These are phyloP conservation scores for Gentiana macrophylla DNA, from an alignment of 257 asterid species.

Conservation along the genomic window DNA sequence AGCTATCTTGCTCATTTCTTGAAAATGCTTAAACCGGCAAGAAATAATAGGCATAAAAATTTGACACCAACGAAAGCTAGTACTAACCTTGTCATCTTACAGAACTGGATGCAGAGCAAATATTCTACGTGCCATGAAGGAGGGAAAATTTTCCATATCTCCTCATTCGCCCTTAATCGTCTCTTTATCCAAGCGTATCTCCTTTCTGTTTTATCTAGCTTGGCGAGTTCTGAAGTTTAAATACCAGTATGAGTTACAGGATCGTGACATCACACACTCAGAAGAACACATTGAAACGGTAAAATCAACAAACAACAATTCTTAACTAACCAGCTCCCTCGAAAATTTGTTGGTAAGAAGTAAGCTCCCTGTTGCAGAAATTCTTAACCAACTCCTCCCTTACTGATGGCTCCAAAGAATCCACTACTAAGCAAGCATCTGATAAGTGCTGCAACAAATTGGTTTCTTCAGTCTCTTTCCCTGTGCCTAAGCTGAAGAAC, in stretches of 20 bases:
- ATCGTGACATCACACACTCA: conserved; percentile 14
- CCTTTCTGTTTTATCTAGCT: conserved; percentile 89
- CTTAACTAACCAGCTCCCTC: conserved; percentile 87
- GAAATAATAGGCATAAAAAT: no score
- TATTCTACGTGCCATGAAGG: conserved; percentile 88
- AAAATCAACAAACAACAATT: neutral
- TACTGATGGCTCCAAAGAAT: conserved; percentile 97
- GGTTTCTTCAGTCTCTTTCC: conserved; percentile 86
- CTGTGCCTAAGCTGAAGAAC: conserved; percentile 83
- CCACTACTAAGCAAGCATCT: conserved; percentile 95
- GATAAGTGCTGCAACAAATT: conserved; percentile 87
- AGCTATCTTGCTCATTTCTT: no score
- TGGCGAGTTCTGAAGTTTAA: conserved; percentile 59
- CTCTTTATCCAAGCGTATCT: conserved; percentile 98
- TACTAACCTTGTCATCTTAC: conserved; percentile 91
- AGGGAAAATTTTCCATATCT: conserved; percentile 91
- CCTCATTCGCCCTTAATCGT: conserved; percentile 85
- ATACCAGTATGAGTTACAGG: conserved; percentile 16
- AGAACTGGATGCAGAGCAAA: conserved; percentile 94
- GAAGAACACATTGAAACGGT: conserved; percentile 3
- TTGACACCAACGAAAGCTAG: no score
- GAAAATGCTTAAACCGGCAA: no score
- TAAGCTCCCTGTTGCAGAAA: conserved; percentile 87
- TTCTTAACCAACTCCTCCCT: conserved; percentile 89
- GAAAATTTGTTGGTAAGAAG: conserved; percentile 91